A percentile compares a stretch with the other conserved stretches of the same genome.
Evolutionary conservation across 1,284 basidiomycete species (phyloP).

Genomic region (Microbotryomycetes sp.): DNA sequence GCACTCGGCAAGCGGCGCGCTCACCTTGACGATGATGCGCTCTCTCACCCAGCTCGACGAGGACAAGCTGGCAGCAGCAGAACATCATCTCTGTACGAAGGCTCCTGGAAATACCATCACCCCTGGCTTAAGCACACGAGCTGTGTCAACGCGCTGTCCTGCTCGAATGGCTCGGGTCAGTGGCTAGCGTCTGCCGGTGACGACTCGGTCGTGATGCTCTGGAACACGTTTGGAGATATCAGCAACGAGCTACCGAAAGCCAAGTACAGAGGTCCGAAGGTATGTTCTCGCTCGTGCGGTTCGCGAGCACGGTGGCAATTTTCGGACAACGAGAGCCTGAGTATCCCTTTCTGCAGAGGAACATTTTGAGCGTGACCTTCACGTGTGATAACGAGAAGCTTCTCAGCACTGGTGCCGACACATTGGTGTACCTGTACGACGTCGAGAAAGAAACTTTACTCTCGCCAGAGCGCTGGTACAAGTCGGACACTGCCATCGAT

Average conservation of each 20-base stretch:
- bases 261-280: slow-evolving; percentile 63
- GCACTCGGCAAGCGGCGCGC: neutral
- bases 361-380: slow-evolving; percentile 61
- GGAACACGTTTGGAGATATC: slow-evolving; percentile 2
- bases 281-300: slow-evolving; percentile 50
- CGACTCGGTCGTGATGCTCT: slow-evolving; percentile 45
- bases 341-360: slow-evolving; percentile 45
- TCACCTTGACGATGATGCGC: neutral
- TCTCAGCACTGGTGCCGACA: slow-evolving; percentile 58
- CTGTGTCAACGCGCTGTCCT: slow-evolving; percentile 61
- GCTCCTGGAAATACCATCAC: neutral
- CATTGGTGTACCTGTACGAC: slow-evolving; percentile 44
- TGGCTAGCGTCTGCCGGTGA: slow-evolving; percentile 71
- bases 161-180: slow-evolving; percentile 55
- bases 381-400: slow-evolving; percentile 56
- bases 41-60: neutral
- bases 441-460: slow-evolving; percentile 9
- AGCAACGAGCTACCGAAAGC: slow-evolving; percentile 48
- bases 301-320: slow-evolving; percentile 31
- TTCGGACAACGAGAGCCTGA: neutral
- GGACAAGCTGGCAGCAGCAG: neutral
- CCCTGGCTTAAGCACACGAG: slow-evolving; percentile 48
- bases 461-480: neutral
- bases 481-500: neutral
- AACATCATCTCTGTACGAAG: neutral